Evolutionary conservation across 345 rosid species (phyloP), one percentile per base, ranked within the genome.

Genomic region (Geranium brycei): DNA sequence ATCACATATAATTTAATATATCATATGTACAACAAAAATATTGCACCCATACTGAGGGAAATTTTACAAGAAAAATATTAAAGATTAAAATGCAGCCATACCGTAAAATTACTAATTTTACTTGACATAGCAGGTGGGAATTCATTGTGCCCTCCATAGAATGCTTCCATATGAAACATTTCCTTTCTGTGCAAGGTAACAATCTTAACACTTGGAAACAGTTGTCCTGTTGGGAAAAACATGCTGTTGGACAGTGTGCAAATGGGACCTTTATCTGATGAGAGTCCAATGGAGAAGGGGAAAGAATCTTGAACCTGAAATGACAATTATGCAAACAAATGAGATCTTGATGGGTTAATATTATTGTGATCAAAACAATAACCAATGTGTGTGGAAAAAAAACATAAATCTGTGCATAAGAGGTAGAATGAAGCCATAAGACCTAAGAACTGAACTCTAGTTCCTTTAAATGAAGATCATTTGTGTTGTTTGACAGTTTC

Each of bases 221-320:
- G 76, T 41, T 71, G 80, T 63, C 83, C 83, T 72, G 69, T 81
- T 11, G 81, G 83, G 67, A 83, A 83, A 57, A 83, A 63, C 53
- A 79, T 57, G 35, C 70, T 68, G 61, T 73, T 79, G 61, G 82
- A 68, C 40, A 68, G 68, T 19, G 65, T 70, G 19, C 69, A 60
- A 65, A 75, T 70, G 31, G 68, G 75, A 51, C 73, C 74, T 67
- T 66, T 82, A 59, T 77, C 79, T 19, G 72, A 79, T 55, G 77
- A 70, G 60, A 83, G 66, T 55, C 88, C 88, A 57, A 83, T 64
- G 17, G 85, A 78, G 71, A 83, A 83, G 51, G 87, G 83, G 57
- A 71, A 60, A 15, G 81, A 76, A 75, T 83, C 88, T 68, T 83
- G 85, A 64, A 83, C 88, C 88, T 83, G 72, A 75, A 66, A 64